These are phyloP conservation scores for Imleria badia DNA, from an alignment of 768 basidiomycete genomes.

Conservation along the genomic window DNA sequence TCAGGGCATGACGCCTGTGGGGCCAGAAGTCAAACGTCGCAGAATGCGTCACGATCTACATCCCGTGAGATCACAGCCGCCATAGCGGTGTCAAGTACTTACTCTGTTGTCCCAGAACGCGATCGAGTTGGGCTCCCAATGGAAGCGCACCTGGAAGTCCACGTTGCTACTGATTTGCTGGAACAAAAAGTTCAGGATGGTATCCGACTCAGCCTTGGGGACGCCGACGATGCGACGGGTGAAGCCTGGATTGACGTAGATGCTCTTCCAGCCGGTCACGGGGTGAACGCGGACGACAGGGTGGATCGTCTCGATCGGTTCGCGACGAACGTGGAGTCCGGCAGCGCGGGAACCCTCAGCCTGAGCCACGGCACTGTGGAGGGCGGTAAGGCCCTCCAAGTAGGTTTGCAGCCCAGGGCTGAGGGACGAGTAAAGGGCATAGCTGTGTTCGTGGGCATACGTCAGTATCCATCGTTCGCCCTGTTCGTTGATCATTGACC, in stretches of 20 bases:
- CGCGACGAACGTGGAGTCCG: conserved; percentile 66
- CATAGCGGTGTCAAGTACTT: conserved; percentile 10
- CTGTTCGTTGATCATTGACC: conserved; percentile 16
- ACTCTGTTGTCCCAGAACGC: conserved; percentile 91
- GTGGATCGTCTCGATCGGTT: conserved; percentile 68
- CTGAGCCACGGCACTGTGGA: conserved; percentile 77
- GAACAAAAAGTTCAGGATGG: conserved; percentile 68
- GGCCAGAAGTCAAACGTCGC: conserved; percentile 87
- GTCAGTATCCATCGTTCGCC: conserved; percentile 3
- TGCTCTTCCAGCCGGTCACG: conserved; percentile 79
- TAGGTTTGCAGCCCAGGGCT: conserved; percentile 75
- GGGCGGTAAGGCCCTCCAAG: conserved; percentile 68
- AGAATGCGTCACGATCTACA: conserved; percentile 68
- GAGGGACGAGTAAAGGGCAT: conserved; percentile 80
- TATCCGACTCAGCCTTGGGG: conserved; percentile 81
- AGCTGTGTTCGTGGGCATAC: conserved; percentile 39
- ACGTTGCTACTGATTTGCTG: conserved; percentile 66
- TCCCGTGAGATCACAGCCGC: background rate
- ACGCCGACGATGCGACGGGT: conserved; percentile 76
- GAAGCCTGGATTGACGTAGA: conserved; percentile 85
- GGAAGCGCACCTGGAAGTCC: conserved; percentile 75
- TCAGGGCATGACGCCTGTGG: conserved; percentile 70
- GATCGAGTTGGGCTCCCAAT: conserved; percentile 72
- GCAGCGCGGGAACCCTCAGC: conserved; percentile 72
- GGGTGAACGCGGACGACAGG: conserved; percentile 85